Percentiles rank a stretch among this genome's conserved stretches.
Conservation (phyloP, 495 filamentous ascomycete genomes). For the Annulohypoxylon nitens region DNA sequence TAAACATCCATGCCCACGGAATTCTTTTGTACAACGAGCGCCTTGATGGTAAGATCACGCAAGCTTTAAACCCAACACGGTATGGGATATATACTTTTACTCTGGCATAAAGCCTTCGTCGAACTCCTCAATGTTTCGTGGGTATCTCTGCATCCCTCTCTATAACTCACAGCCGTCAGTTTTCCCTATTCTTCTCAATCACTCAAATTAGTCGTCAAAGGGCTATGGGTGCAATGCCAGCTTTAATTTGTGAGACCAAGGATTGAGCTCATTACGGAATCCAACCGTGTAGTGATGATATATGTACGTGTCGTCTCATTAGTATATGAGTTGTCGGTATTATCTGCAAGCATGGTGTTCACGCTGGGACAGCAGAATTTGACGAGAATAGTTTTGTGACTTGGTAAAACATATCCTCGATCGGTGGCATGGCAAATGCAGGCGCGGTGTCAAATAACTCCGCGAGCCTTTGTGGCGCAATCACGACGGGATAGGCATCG, state of each 20-base stretch:
- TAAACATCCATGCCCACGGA: not conserved
- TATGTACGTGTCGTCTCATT: not conserved
- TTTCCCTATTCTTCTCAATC: not conserved
- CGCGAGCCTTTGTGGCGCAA: constrained; percentile 74
- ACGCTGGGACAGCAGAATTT: constrained; percentile 53
- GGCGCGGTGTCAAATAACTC: constrained; percentile 80
- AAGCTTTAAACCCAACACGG: not conserved
- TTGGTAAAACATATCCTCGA: constrained; percentile 81
- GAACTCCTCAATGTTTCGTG: not conserved
- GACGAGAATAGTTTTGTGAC: constrained; percentile 72
- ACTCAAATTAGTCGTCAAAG: not conserved
- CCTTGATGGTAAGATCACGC: not conserved
- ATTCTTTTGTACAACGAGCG: not conserved
- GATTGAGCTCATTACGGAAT: not conserved
- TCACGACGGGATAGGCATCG: constrained; percentile 62
- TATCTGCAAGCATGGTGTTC: not conserved
- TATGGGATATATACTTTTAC: not conserved
- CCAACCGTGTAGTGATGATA: not conserved
- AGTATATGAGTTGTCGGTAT: not conserved
- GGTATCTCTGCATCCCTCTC: constrained; percentile 1
- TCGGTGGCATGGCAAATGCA: constrained; percentile 80
- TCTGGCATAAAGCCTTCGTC: not conserved
- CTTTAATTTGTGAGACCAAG: not conserved
- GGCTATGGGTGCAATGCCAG: not conserved
- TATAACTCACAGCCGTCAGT: not conserved